Percentiles rank a stretch among this genome's conserved stretches.
Conservation (phyloP, 306 rosid genomes). For the barrel medic (Medicago truncatula) region MtrunA17r5.0-ANR NC_053044.1:36031001-36031500, state of each 20-base stretch:
- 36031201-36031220: too few relatives aligned
- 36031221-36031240: background rate
- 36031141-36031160: too few relatives aligned
- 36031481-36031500: background rate
- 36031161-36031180: too few relatives aligned
- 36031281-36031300: background rate
- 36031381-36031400: slow-evolving; percentile 5
- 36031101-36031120: too few relatives aligned
- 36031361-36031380: background rate
- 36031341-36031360: background rate
- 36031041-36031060: too few relatives aligned
- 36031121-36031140: too few relatives aligned
- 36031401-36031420: background rate
- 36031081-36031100: too few relatives aligned
- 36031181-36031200: too few relatives aligned
- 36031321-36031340: background rate
- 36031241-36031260: background rate
- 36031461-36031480: background rate
- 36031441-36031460: background rate
- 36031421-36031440: background rate
- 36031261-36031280: background rate
- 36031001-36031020: too few relatives aligned
- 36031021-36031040: too few relatives aligned
- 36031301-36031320: background rate
- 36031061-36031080: too few relatives aligned